phyloP scores from a whole-genome alignment of 345 rosid species.

The Aegle marmelos region DNA sequence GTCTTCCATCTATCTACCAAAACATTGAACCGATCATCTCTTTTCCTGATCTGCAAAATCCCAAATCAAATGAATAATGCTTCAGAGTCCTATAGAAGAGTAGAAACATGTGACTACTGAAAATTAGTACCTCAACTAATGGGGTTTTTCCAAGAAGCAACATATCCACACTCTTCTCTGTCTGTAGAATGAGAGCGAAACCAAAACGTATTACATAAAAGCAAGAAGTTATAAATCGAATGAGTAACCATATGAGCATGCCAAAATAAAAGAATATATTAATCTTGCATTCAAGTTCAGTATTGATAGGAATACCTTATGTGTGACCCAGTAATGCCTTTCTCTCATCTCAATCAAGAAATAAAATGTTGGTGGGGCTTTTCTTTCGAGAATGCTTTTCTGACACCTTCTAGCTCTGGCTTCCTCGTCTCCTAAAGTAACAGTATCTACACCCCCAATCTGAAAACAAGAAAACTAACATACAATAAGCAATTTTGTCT shows the following conservation, averaged over 20 bases:
- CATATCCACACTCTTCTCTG: slow-evolving; percentile 70
- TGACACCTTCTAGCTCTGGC: slow-evolving; percentile 54
- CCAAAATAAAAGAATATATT: background rate
- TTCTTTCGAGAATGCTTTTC: slow-evolving; percentile 67
- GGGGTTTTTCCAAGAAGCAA: slow-evolving; percentile 56
- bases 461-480: slow-evolving; percentile 22
- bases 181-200: slow-evolving; percentile 31
- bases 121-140: slow-evolving; percentile 52
- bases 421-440: slow-evolving; percentile 69
- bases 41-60: slow-evolving; percentile 46
- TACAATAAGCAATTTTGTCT: background rate
- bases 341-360: slow-evolving; percentile 73
- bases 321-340: slow-evolving; percentile 57
- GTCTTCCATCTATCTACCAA: slow-evolving; percentile 63
- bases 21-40: slow-evolving; percentile 41
- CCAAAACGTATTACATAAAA: background rate
- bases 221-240: background rate
- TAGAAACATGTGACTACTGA: background rate
- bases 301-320: slow-evolving; percentile 36
- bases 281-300: background rate
- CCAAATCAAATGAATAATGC: background rate
- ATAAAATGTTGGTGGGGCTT: slow-evolving; percentile 66
- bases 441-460: slow-evolving; percentile 66
- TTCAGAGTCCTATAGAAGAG: background rate
- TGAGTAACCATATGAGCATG: background rate